Evolutionary conservation across 352 stramenopile genomes (phyloP), one percentile per base, ranked within the genome.

Genomic region (Discostella stelligera): DNA sequence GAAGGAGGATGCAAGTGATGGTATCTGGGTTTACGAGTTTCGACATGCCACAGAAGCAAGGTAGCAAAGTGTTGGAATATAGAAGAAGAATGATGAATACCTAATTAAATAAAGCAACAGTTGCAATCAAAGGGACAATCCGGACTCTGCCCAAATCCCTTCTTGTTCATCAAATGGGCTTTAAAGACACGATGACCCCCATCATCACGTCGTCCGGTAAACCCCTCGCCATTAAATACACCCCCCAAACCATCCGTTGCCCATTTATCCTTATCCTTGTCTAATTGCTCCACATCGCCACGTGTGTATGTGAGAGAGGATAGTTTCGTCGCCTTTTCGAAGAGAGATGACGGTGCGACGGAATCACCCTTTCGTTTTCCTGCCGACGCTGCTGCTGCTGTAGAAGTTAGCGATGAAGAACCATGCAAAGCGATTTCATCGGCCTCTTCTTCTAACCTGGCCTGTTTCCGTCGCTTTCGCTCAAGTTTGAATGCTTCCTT

Each of bases 81-180:
- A n/a, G n/a, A n/a, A n/a, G n/a, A n/a, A n/a, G n/a, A n/a, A n/a
- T n/a, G n/a, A n/a, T n/a, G n/a, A n/a, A n/a, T n/a, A n/a, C n/a
- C n/a, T n/a, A n/a, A 50, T 90, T 60, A 94, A 66, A 94, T 92
- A 56, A 84, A 92, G 59, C 88, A 94, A 66, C 88, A 94, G 71
- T 91, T 66, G 56, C 88, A 94, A 78, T 94, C 88, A 78, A 94
- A 94, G 48, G 88, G 88, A 73, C 88, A 94, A 77, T 92, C 74
- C 25, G 74, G 67, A 44, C 66, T 85, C 25, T 49, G 66, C 21
- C 88, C 88, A 73, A 84, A 84, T n/a, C 79, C 83, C 41, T 85
- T 79, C 78, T 82, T 89, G 67, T 94, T 90, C 39, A 94, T 80
- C 49, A 94, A 71, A 80, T 94, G 88, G 2, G 83, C 80, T 65